Conservation (phyloP, 345 rosid species). For the Passiflora organensis region DNA sequence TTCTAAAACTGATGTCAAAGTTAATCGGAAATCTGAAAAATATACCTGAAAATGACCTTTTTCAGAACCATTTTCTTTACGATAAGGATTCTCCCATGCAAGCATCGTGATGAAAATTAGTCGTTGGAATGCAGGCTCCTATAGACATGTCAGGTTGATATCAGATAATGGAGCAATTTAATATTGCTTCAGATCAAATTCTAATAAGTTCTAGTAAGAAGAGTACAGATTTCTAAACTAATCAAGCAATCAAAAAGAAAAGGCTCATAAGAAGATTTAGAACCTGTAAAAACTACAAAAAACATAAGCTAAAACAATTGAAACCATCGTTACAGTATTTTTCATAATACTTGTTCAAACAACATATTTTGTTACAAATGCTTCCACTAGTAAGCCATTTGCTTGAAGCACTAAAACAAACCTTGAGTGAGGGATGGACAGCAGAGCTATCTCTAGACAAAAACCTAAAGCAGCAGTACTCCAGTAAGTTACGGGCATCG, state of each 20-base stretch:
- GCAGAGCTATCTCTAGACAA: slow-evolving; percentile 75
- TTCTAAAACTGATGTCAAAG: slow-evolving; percentile 13
- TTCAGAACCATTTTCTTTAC: slow-evolving; percentile 32
- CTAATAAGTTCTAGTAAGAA: too few species aligned
- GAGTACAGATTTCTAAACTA: neutral
- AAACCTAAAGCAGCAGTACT: slow-evolving; percentile 91
- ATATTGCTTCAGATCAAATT: too few species aligned
- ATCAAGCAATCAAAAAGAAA: neutral
- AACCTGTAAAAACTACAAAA: too few species aligned
- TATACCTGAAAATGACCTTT: slow-evolving; percentile 66
- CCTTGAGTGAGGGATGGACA: slow-evolving; percentile 85
- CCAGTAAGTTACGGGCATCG: slow-evolving; percentile 74
- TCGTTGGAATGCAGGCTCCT: slow-evolving; percentile 94
- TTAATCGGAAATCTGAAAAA: neutral
- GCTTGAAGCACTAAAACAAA: too few species aligned
- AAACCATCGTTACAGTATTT: too few species aligned
- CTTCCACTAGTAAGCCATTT: too few species aligned
- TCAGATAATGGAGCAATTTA: too few species aligned
- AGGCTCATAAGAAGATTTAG: too few species aligned
- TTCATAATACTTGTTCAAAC: too few species aligned
- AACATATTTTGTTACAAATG: too few species aligned
- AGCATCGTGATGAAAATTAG: slow-evolving; percentile 90
- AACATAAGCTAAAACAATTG: too few species aligned
- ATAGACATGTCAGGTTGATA: slow-evolving; percentile 11
- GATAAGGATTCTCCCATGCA: slow-evolving; percentile 84